phyloP scores from a whole-genome alignment of 108 stramenopile species.

The Cyclotella sp. region DNA sequence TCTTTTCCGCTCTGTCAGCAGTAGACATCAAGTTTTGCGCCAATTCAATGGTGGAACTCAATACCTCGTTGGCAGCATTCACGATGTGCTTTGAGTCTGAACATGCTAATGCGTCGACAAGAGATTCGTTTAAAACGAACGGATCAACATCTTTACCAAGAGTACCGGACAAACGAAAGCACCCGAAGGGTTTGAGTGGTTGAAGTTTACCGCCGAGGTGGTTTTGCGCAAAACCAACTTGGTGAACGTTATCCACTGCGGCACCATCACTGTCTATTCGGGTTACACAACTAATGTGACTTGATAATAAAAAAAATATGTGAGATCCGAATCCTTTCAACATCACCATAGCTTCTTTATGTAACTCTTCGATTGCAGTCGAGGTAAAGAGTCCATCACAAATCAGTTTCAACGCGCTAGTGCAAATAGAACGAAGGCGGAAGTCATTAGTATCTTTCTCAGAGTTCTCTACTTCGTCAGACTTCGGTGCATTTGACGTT shows the following conservation, averaged over 20 bases:
- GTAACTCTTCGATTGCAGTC: conserved; percentile 30
- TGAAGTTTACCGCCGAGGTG: conserved; percentile 49
- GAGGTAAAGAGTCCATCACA: conserved; percentile 56
- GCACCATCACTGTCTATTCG: conserved; percentile 75
- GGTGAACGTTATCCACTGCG: conserved; percentile 25
- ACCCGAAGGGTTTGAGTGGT: conserved; percentile 70
- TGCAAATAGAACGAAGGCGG: conserved; percentile 5
- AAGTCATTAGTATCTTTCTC: conserved; percentile 17
- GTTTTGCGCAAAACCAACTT: conserved; percentile 33
- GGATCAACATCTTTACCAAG: conserved; percentile 51
- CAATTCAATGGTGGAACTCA: conserved; percentile 8
- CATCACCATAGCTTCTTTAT: conserved; percentile 41
- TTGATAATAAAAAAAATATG: conserved; percentile 53
- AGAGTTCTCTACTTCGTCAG: conserved; percentile 20
- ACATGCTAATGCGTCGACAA: conserved; percentile 60
- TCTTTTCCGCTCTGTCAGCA: neutral
- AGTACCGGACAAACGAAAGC: conserved; percentile 63
- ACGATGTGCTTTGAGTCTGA: neutral
- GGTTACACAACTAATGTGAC: conserved; percentile 46
- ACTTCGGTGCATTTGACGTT: neutral
- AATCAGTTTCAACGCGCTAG: conserved; percentile 48
- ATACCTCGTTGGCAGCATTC: neutral
- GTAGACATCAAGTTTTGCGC: neutral
- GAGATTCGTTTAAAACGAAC: conserved; percentile 57
- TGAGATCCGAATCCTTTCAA: conserved; percentile 66